Evolutionary conservation across 2,329 filamentous ascomycete species (phyloP).

Genomic region (Ophiostoma sp.): DNA sequence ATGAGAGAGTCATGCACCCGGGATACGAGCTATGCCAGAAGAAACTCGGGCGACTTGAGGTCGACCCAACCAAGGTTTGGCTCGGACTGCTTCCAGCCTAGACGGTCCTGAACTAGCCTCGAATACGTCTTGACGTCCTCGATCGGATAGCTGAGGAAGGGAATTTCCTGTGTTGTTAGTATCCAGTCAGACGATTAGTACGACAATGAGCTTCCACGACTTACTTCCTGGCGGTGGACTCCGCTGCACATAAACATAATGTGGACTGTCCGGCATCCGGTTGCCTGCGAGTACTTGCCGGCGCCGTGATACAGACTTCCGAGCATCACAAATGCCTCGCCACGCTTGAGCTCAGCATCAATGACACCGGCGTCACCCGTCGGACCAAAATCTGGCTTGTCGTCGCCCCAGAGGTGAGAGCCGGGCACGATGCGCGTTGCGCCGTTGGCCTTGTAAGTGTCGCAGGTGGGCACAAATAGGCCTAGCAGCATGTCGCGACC

Average conservation of each 20-base stretch:
- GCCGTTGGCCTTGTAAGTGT: conserved; percentile 12
- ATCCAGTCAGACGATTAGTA: not conserved
- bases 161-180: not conserved
- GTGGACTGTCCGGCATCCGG: conserved; percentile 7
- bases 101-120: conserved; percentile 1
- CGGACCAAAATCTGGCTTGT: conserved; percentile 9
- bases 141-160: conserved; percentile 11
- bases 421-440: conserved; percentile 12
- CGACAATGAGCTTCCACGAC: not conserved
- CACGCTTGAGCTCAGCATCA: not conserved
- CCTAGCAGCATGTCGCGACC: conserved; percentile 11
- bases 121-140: conserved; percentile 12
- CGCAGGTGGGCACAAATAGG: conserved; percentile 5
- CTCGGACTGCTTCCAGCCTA: conserved; percentile 11
- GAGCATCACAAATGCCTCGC: conserved; percentile 10
- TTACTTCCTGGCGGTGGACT: conserved; percentile 4
- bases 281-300: conserved; percentile 1
- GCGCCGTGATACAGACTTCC: conserved; percentile 5
- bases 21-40: not conserved
- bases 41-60: conserved; percentile 4
- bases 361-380: not conserved
- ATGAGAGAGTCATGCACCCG: not conserved
- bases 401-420: conserved; percentile 12
- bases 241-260: conserved; percentile 15
- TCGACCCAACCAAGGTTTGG: conserved; percentile 12